Percentiles rank a stretch among this genome's conserved stretches.
Evolutionary conservation across 306 rosid genomes (phyloP).

Genomic region (Albizia julibrissin): DNA sequence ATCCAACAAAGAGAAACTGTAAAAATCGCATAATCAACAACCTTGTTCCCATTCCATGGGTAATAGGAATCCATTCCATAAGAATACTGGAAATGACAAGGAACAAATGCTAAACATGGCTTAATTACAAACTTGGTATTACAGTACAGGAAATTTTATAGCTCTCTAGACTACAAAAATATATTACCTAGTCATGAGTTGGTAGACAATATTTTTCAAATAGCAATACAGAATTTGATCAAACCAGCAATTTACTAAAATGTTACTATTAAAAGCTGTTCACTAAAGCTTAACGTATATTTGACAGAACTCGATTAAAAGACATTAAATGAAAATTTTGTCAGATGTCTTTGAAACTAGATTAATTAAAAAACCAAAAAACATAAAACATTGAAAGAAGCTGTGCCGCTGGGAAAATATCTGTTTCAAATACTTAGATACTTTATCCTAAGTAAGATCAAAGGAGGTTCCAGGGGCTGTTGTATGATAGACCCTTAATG

Average conservation of each 20-base stretch:
- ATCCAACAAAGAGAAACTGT: background rate
- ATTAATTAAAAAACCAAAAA: conserved; percentile 8
- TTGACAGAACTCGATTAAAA: background rate
- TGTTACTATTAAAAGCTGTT: background rate
- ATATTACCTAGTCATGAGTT: background rate
- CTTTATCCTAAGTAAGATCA: conserved; percentile 1
- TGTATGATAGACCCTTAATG: conserved; percentile 1
- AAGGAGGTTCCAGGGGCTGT: background rate
- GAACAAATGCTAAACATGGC: background rate
- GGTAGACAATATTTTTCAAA: background rate
- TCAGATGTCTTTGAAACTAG: conserved; percentile 9
- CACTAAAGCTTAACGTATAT: background rate
- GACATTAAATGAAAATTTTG: conserved; percentile 8
- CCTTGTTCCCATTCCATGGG: background rate
- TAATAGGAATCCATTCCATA: background rate
- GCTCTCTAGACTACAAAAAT: background rate
- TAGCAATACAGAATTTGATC: background rate
- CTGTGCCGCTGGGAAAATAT: conserved; percentile 4
- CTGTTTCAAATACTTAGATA: background rate
- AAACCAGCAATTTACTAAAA: background rate
- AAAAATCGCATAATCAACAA: background rate
- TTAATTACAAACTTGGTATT: conserved; percentile 13
- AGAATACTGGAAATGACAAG: background rate
- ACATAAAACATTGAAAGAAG: background rate
- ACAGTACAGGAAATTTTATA: conserved; percentile 3